Base-by-base conservation (phyloP, 352 stramenopile species). In the Phytopythium helicoides region DNA sequence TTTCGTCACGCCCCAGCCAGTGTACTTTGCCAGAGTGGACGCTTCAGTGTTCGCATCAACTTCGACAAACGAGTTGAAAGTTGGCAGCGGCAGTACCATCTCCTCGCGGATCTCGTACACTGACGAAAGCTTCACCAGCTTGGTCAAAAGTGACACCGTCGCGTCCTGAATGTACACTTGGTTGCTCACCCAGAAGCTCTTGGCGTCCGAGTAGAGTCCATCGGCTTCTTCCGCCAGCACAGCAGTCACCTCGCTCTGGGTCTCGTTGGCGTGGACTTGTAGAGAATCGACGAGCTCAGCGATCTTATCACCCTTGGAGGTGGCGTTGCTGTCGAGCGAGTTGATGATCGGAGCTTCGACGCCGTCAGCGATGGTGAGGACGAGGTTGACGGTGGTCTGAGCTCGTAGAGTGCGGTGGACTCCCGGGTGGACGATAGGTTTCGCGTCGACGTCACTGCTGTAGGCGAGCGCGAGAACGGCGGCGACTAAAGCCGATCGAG, bases 181-280 rank as follows among this genome's bases (percentile, higher is more conserved):
- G 61, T 72, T 73, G n/a, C 47, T 57, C 47, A 76, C 53, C 67
- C 67, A 76, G 46, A 68, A 62, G 33, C 28, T 56, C 19, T 48
- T 46, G 3, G 54, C 8, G 22, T 39, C 28, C 1, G 41, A n/a
- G 28, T 33, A 33, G 28, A 33, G 28, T 33, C 28, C 28, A 9
- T 33, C 28, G 28, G 28, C 28, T 36, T 60, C 62, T 35, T 69
- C 51, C 11, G 55, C 15, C 31, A 65, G 19, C 15, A 54, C 2
- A 18, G 34, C 19, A 3, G 35, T 47, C 34, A 8, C 28, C 55
- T 51, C 54, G 38, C 37, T 53, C 15, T 19, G 33, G 15, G n/a
- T 40, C 0, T 41, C 42, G 22, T 36, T 33, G 25, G 23, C 28
- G 38, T 63, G 19, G 0, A 9, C 19, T 35, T 58, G 22, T 6